Base-by-base conservation (phyloP, 2,329 filamentous ascomycete genomes). In the Aspergillus fructus region DNA sequence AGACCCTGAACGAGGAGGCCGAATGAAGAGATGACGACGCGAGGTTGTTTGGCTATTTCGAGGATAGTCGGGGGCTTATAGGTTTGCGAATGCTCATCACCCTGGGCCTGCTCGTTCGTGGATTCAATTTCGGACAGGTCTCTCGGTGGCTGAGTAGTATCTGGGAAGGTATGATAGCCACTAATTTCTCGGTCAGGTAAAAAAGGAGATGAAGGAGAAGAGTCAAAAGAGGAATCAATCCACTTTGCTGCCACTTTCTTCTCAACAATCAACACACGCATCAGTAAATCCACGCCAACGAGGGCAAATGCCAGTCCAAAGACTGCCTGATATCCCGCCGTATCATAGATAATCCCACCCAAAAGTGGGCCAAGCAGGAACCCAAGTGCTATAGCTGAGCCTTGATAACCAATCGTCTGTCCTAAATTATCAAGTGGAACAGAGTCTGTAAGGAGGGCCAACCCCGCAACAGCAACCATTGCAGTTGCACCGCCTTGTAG, bases 251-350 rank as follows among this genome's bases (percentile, higher is more conserved):
- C 84, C 1, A 79, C 77, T 66, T 83, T 85, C 70, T 85, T 86
- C 70, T 89, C 86, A n/a, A 89, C 78, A 52, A 89, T 77, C 5
- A 84, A 67, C 0, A 85, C 64, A 12, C 86, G 80, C 78, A 88
- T 81, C 21, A 83, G 55, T 58, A 88, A 82, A 67, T 89, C 86
- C 15, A 88, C 59, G 0, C 66, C 78, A 1, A 89, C 67, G 8
- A 88, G 68, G 0, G 74, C 80, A 48, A 84, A 77, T 0, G 79
- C 81, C 23, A 87, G 71, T 0, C 78, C 80, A 66, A 87, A 87
- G 0, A 88, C 84, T 0, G 83, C 84, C 12, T 71, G 66, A 64
- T 84, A 83, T 2, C 85, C 86, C 1, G 80, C 78, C 63, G 82
- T 82, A 27, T 82, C 76, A 66, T 88, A 88, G 1, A 88, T 68